These are phyloP conservation scores for Colletotrichum australisinense DNA, from an alignment of 2,329 filamentous ascomycete genomes.

Conservation along the genomic window DNA sequence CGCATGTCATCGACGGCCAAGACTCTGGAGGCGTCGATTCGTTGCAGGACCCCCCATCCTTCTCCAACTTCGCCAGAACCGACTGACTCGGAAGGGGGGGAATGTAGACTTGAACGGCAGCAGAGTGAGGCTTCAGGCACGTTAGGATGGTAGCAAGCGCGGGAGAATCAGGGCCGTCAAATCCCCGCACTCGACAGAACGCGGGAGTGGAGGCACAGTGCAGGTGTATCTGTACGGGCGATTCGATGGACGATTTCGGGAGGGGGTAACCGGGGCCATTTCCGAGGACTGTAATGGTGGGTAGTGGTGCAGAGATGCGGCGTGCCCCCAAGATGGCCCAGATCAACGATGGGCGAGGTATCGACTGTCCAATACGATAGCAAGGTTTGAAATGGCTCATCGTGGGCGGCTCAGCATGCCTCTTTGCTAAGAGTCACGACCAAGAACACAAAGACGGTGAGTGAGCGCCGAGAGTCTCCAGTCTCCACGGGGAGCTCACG, in stretches of 20 bases:
- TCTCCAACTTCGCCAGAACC: conserved; percentile 26
- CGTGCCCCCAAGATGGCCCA: conserved; percentile 1
- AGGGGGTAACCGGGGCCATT: conserved; percentile 17
- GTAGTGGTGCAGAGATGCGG: conserved; percentile 20
- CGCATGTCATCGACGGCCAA: conserved; percentile 12
- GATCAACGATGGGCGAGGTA: neutral
- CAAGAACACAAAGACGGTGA: conserved; percentile 32
- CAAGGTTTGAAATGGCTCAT: conserved; percentile 29
- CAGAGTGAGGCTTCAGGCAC: conserved; percentile 22
- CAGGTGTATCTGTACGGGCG: neutral
- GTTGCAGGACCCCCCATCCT: conserved; percentile 3
- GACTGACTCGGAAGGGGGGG: conserved; percentile 29
- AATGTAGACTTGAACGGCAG: conserved; percentile 21
- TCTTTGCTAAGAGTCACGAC: conserved; percentile 8
- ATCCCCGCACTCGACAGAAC: conserved; percentile 34
- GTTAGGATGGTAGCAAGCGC: conserved; percentile 21
- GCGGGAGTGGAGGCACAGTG: conserved; percentile 35
- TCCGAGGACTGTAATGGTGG: conserved; percentile 22
- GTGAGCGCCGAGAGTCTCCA: conserved; percentile 32
- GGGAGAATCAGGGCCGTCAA: conserved; percentile 35
- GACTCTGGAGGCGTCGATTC: conserved; percentile 18
- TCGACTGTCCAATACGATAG: conserved; percentile 21
- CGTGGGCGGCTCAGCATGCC: conserved; percentile 18
- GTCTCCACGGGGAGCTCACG: conserved; percentile 32
- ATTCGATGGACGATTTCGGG: conserved; percentile 25